A percentile compares a stretch with the other conserved stretches of the same genome.
These are phyloP conservation scores for Jatropha curcas DNA, from an alignment of 345 rosid genomes.

Conservation along the genomic window DNA sequence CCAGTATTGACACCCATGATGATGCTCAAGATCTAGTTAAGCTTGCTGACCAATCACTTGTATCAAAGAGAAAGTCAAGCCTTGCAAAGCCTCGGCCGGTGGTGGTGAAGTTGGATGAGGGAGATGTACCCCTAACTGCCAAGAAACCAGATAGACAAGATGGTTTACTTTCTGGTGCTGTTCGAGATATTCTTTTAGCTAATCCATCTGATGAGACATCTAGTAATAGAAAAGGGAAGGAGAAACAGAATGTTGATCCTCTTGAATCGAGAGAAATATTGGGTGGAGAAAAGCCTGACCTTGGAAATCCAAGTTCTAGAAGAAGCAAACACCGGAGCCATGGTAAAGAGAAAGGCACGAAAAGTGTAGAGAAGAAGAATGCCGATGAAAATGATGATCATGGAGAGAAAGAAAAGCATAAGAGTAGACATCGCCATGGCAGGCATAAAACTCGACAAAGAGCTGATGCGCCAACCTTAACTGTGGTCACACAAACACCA, in stretches of 20 bases:
- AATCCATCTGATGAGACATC: slow-evolving; percentile 33
- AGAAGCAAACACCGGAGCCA: slow-evolving; percentile 51
- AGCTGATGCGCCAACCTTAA: slow-evolving; percentile 34
- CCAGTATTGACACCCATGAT: slow-evolving; percentile 34
- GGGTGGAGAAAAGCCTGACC: slow-evolving; percentile 30
- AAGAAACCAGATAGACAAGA: slow-evolving; percentile 42
- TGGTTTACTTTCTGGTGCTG: slow-evolving; percentile 59
- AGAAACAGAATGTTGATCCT: slow-evolving; percentile 38
- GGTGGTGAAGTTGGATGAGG: slow-evolving; percentile 86
- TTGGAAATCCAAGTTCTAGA: slow-evolving; percentile 46
- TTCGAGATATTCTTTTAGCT: slow-evolving; percentile 70
- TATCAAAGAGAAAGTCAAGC: slow-evolving; percentile 53
- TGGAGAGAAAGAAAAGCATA: slow-evolving; percentile 43
- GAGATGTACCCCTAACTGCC: slow-evolving; percentile 36
- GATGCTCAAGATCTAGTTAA: slow-evolving; percentile 46
- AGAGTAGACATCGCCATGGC: slow-evolving; percentile 48
- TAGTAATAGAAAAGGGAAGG: slow-evolving; percentile 63
- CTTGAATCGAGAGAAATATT: slow-evolving; percentile 39
- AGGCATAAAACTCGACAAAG: slow-evolving; percentile 55
- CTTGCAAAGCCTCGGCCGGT: slow-evolving; percentile 82
- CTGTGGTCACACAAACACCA: slow-evolving; percentile 35
- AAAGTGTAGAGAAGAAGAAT: slow-evolving; percentile 38
- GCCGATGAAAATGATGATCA: slow-evolving; percentile 39
- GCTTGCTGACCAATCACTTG: slow-evolving; percentile 56
- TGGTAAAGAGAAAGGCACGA: slow-evolving; percentile 49